A percentile compares a stretch with the other conserved stretches of the same genome.
Evolutionary conservation across 140 eudicot genomes (phyloP).

Genomic region (Cichorium intybus): DNA sequence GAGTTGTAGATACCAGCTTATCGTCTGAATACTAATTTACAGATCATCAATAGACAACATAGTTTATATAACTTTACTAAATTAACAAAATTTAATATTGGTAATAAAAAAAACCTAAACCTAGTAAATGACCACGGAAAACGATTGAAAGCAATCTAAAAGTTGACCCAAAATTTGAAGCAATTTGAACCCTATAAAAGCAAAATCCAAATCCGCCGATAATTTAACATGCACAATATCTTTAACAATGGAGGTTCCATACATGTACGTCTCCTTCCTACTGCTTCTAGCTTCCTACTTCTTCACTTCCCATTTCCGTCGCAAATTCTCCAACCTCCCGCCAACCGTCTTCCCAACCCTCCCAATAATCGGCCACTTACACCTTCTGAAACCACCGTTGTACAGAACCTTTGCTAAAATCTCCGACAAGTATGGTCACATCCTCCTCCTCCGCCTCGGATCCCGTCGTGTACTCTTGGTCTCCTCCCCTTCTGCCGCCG

Average conservation of each 20-base stretch:
- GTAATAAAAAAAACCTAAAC: too few relatives aligned
- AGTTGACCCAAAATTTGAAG: too few relatives aligned
- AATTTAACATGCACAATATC: not conserved
- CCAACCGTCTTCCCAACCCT: conserved; percentile 14
- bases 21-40: too few relatives aligned
- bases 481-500: conserved; percentile 48
- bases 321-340: conserved; percentile 1
- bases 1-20: too few relatives aligned
- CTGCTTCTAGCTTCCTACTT: conserved; percentile 9
- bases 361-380: conserved; percentile 22
- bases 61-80: too few relatives aligned
- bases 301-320: not conserved
- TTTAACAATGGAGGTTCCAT: conserved; percentile 4
- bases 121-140: too few relatives aligned
- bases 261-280: not conserved
- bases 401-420: conserved; percentile 38
- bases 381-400: conserved; percentile 29
- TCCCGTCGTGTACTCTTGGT: conserved; percentile 46
- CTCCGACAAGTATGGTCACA: conserved; percentile 41
- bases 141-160: too few relatives aligned
- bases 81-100: too few relatives aligned
- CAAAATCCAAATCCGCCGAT: not conserved
- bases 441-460: conserved; percentile 48
- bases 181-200: not conserved
- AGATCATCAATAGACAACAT: too few relatives aligned